Evolutionary conservation across 1,284 basidiomycete species (phyloP).

Genomic region (Rhodotorula sp.): DNA sequence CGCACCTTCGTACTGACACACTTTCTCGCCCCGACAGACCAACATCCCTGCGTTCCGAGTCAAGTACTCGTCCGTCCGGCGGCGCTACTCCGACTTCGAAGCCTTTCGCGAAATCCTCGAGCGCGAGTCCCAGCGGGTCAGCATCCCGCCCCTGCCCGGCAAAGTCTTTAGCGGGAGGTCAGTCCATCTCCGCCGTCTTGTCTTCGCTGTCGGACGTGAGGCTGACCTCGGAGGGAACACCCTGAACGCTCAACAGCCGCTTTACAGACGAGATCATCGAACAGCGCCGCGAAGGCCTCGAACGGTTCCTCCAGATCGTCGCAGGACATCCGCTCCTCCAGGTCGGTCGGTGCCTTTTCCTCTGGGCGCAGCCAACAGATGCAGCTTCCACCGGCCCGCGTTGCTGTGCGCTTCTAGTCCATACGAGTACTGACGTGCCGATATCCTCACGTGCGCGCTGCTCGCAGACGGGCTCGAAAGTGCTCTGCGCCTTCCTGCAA

Average conservation of each 20-base stretch:
- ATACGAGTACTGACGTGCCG: background rate
- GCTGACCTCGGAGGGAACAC: background rate
- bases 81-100: constrained; percentile 98
- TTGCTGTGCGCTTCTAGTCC: too few relatives aligned
- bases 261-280: constrained; percentile 99
- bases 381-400: too few relatives aligned
- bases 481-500: constrained; percentile 92
- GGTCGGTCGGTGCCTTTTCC: too few relatives aligned
- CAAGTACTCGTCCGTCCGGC: constrained; percentile 86
- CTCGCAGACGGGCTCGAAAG: constrained; percentile 87
- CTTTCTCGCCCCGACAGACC: constrained; percentile 60
- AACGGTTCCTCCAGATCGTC: constrained; percentile 92
- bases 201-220: background rate
- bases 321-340: constrained; percentile 95
- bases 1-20: background rate
- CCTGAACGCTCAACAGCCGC: constrained; percentile 53
- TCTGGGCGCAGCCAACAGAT: too few relatives aligned
- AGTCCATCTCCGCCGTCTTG: background rate
- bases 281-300: constrained; percentile 82
- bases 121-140: constrained; percentile 92
- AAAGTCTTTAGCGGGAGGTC: constrained; percentile 60
- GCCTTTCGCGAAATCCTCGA: constrained; percentile 98
- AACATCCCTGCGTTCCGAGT: constrained; percentile 99
- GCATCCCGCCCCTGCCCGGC: constrained; percentile 93
- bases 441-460: background rate